phyloP scores from a whole-genome alignment of 2,329 filamentous ascomycete genomes.

The Thielaviopsis musarum region DNA sequence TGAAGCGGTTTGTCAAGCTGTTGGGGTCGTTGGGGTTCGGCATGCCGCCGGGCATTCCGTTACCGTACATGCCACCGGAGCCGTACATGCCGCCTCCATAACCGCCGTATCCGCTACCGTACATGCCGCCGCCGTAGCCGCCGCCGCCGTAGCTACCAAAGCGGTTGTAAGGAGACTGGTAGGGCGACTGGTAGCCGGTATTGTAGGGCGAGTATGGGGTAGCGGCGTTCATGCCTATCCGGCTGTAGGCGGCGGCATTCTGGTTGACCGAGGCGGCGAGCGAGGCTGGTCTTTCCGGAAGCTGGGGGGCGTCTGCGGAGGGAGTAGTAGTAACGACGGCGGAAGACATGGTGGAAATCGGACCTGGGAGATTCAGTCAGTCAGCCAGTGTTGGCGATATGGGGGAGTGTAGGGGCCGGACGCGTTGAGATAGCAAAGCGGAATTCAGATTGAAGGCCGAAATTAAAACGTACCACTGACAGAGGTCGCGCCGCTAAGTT shows the following conservation, averaged over 20 bases:
- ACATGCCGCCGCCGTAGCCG: constrained; percentile 25
- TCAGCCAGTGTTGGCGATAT: constrained; percentile 20
- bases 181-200: constrained; percentile 23
- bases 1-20: constrained; percentile 89
- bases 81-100: constrained; percentile 28
- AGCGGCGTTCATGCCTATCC: constrained; percentile 28
- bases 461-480: constrained; percentile 4
- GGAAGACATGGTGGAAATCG: constrained; percentile 21
- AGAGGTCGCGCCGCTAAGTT: constrained; percentile 47
- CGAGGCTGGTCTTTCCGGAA: constrained; percentile 67
- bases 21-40: constrained; percentile 66
- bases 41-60: constrained; percentile 23
- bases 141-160: constrained; percentile 28
- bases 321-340: constrained; percentile 20
- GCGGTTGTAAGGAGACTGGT: constrained; percentile 27
- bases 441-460: constrained; percentile 8
- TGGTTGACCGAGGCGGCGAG: constrained; percentile 69
- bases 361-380: constrained; percentile 1
- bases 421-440: constrained; percentile 2
- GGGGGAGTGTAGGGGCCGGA: constrained; percentile 20
- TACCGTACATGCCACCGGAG: constrained; percentile 27
- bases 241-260: constrained; percentile 70
- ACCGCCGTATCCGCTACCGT: constrained; percentile 16
- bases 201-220: constrained; percentile 24
- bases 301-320: constrained; percentile 39